Evolutionary conservation across 192 early-diverging fungal genomes (phyloP).

Genomic region (Coemansia sp.): DNA sequence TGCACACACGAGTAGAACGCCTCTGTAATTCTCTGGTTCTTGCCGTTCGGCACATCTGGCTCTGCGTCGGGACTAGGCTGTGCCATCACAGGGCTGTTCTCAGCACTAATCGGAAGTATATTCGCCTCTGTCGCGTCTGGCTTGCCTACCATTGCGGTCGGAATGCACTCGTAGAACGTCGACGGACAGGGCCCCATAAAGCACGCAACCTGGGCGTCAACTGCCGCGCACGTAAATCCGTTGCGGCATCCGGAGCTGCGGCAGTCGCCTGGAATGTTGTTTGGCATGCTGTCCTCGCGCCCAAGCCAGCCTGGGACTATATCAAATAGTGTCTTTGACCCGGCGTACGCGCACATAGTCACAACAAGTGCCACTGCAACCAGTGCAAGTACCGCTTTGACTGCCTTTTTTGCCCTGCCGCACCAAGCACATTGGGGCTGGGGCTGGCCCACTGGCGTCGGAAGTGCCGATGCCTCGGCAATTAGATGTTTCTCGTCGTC

Average conservation of each 20-base stretch:
- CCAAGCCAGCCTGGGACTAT: background rate
- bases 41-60: background rate
- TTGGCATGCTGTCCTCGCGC: background rate
- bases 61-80: background rate
- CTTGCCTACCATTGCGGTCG: constrained; percentile 20
- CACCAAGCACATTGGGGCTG: background rate
- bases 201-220: constrained; percentile 27
- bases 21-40: constrained; percentile 21
- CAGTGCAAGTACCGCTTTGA: constrained; percentile 1
- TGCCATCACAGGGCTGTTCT: constrained; percentile 7
- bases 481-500: constrained; percentile 4
- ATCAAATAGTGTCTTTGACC: background rate
- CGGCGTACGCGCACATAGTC: background rate
- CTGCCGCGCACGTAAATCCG: constrained; percentile 27
- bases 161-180: constrained; percentile 33
- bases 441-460: background rate
- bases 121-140: constrained; percentile 19
- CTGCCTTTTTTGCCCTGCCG: background rate
- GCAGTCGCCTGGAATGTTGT: constrained; percentile 21
- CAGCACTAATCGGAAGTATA: constrained; percentile 11
- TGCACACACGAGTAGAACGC: constrained; percentile 34
- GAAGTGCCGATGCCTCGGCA: background rate
- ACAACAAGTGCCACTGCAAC: background rate
- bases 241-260: constrained; percentile 31
- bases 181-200: constrained; percentile 37